phyloP scores from a whole-genome alignment of 768 basidiomycete species.

The Phallus indusiatus region DNA sequence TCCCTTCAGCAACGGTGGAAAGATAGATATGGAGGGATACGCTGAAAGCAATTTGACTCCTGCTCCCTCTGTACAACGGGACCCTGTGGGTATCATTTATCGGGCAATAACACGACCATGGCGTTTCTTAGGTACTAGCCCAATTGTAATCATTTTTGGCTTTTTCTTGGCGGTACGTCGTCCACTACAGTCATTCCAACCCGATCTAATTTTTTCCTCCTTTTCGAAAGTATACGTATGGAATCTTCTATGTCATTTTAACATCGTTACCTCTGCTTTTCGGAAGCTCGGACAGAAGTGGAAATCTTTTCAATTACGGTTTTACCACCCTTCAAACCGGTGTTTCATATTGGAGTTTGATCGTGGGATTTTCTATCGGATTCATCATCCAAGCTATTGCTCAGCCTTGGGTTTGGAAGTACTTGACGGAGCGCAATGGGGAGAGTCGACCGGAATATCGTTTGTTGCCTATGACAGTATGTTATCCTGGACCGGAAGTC shows the following conservation, averaged over 20 bases:
- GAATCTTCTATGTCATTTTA: slow-evolving; percentile 1
- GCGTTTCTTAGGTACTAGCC: slow-evolving; percentile 6
- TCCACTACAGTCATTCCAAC: not conserved
- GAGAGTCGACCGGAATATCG: slow-evolving; percentile 5
- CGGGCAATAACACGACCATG: slow-evolving; percentile 6
- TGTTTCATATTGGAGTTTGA: not conserved
- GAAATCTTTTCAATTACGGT: slow-evolving; percentile 6
- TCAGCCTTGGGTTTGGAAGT: not conserved
- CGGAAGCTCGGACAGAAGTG: not conserved
- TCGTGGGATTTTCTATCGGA: not conserved
- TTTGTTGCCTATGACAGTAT: slow-evolving; percentile 2
- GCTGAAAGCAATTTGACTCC: no score
- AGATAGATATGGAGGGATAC: not conserved
- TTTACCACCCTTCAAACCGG: not conserved
- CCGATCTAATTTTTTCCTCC: no score
- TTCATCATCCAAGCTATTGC: not conserved
- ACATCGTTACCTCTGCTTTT: slow-evolving; percentile 4
- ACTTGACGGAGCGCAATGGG: slow-evolving; percentile 3
- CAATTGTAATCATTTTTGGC: not conserved
- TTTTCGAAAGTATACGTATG: slow-evolving; percentile 6
- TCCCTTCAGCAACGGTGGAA: no score
- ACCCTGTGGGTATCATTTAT: not conserved
- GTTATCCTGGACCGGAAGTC: not conserved
- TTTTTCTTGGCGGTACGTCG: slow-evolving; percentile 2
- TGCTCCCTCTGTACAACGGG: not conserved